Evolutionary conservation across 2,329 filamentous ascomycete genomes (phyloP).

Genomic region (Neobulgaria alba): DNA sequence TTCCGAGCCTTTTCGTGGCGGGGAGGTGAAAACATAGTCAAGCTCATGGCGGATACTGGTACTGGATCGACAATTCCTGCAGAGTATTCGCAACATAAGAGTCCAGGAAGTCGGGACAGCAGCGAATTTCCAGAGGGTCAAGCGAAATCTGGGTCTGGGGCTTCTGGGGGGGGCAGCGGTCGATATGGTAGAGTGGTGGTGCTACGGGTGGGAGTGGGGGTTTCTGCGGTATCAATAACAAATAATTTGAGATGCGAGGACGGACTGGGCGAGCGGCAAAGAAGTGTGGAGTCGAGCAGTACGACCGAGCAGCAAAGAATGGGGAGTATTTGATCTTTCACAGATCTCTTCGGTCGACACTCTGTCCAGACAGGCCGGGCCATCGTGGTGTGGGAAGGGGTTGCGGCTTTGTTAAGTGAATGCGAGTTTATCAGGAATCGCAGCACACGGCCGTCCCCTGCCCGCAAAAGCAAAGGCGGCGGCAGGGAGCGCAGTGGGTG

Average conservation of each 20-base stretch:
- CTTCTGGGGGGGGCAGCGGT: conserved; percentile 6
- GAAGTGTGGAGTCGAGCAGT: too few species aligned
- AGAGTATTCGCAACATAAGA: conserved; percentile 19
- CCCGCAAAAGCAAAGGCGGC: conserved; percentile 6
- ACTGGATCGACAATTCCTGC: conserved; percentile 20
- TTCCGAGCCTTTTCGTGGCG: conserved; percentile 23
- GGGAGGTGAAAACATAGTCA: conserved; percentile 25
- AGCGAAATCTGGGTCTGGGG: not conserved
- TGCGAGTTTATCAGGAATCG: conserved; percentile 10
- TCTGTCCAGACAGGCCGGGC: not conserved
- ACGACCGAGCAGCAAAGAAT: too few species aligned
- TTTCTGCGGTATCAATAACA: too few species aligned
- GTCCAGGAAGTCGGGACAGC: conserved; percentile 10
- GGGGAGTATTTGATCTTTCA: too few species aligned
- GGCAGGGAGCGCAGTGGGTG: not conserved
- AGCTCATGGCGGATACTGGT: conserved; percentile 14
- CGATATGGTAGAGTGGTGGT: conserved; percentile 8
- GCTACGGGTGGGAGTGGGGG: conserved; percentile 8
- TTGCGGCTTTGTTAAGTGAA: conserved; percentile 7
- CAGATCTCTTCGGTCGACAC: too few species aligned
- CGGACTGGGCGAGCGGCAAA: too few species aligned
- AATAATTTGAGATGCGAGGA: too few species aligned
- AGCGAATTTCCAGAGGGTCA: conserved; percentile 3
- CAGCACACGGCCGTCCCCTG: conserved; percentile 2
- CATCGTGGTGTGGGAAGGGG: conserved; percentile 2